Conservation (phyloP, 257 asterid species). For the Solanum chiquidenum region DNA sequence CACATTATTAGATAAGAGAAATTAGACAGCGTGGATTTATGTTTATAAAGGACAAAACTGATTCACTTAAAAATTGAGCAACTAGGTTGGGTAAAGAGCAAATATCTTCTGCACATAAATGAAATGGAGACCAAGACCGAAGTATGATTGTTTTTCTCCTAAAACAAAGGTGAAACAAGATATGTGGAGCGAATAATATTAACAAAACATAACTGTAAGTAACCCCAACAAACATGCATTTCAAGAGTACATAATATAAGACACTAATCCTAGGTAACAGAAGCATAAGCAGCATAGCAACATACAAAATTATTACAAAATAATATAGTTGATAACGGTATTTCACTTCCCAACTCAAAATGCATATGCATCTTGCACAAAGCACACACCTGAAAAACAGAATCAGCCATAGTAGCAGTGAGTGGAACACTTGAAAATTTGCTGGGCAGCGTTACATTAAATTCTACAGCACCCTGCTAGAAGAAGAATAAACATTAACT, state of each 20-base stretch:
- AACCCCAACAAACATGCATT: not conserved
- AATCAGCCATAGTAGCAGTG: conserved; percentile 43
- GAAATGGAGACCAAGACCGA: not conserved
- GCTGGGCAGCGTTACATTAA: conserved; percentile 13
- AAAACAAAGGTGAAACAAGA: not conserved
- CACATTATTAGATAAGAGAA: conserved; percentile 1
- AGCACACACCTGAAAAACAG: conserved; percentile 61
- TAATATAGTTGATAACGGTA: not conserved
- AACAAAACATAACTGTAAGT: not conserved
- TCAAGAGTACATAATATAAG: not conserved
- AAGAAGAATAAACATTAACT: not conserved
- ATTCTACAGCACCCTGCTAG: conserved; percentile 38
- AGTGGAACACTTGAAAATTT: conserved; percentile 25
- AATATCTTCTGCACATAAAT: not conserved
- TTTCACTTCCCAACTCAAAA: not conserved
- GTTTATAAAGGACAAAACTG: not conserved
- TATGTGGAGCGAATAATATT: not conserved
- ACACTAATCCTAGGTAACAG: not conserved
- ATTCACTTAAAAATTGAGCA: not conserved
- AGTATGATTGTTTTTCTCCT: not conserved
- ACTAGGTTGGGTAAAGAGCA: not conserved
- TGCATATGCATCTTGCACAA: not conserved
- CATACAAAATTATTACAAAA: not conserved
- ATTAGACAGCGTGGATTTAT: not conserved
- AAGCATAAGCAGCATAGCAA: not conserved